Evolutionary conservation across 331 rosid species (phyloP).

Genomic region (Malus hybrid): DNA sequence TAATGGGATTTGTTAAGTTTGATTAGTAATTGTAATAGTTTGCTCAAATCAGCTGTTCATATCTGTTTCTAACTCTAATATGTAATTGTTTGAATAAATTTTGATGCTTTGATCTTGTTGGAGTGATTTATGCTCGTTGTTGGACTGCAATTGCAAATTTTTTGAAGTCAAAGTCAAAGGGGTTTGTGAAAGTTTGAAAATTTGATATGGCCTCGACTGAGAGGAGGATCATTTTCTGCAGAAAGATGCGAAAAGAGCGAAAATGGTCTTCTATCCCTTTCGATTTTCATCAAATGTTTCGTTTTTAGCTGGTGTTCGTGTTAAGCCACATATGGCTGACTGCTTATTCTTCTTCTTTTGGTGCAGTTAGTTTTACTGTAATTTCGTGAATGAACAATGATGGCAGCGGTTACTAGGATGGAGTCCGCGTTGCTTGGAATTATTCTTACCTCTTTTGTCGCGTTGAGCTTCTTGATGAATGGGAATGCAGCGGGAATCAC

Average conservation of each 20-base stretch:
- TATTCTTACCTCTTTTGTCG: constrained; percentile 36
- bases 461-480: constrained; percentile 28
- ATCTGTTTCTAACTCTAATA: background rate
- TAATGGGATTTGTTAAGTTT: background rate
- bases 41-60: background rate
- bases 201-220: too few relatives aligned
- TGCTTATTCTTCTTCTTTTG: background rate
- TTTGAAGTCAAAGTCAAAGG: background rate
- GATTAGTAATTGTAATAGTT: background rate
- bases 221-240: too few relatives aligned
- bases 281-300: too few relatives aligned
- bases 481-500: constrained; percentile 75
- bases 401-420: constrained; percentile 24
- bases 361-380: constrained; percentile 31
- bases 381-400: constrained; percentile 17
- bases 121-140: background rate
- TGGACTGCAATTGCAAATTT: background rate
- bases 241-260: too few relatives aligned
- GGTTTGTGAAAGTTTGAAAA: too few relatives aligned
- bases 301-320: too few relatives aligned
- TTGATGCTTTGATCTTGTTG: background rate
- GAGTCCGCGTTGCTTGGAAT: constrained; percentile 32
- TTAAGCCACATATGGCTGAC: too few relatives aligned
- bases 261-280: too few relatives aligned
- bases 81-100: background rate